Evolutionary conservation across 352 stramenopile genomes (phyloP).

Genomic region (Elongisporangium prolatum): DNA sequence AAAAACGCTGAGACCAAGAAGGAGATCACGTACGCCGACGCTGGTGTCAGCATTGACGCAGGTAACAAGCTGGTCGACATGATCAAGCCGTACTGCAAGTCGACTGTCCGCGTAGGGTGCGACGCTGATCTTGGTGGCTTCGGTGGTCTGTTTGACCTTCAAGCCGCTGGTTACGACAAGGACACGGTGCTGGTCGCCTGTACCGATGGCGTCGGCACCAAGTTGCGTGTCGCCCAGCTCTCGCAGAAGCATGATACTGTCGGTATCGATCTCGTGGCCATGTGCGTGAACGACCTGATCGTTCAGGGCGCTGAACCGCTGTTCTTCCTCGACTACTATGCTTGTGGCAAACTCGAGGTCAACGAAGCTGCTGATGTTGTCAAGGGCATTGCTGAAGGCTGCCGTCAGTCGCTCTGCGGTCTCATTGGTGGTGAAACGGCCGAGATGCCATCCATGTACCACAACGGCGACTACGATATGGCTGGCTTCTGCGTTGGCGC

Average conservation of each 20-base stretch:
- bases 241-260: slow-evolving; percentile 94
- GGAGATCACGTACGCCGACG: slow-evolving; percentile 96
- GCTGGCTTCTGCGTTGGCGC: slow-evolving; percentile 98
- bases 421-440: slow-evolving; percentile 97
- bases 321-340: slow-evolving; percentile 99
- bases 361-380: slow-evolving; percentile 94
- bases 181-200: slow-evolving; percentile 98
- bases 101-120: slow-evolving; percentile 92
- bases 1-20: slow-evolving; percentile 64
- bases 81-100: slow-evolving; percentile 99
- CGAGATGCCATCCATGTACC: slow-evolving; percentile 99
- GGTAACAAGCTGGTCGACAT: slow-evolving; percentile 94
- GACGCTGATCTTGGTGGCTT: slow-evolving; percentile 97
- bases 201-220: slow-evolving; percentile 98
- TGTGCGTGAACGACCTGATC: slow-evolving; percentile 99
- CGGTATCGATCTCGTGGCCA: slow-evolving; percentile 98
- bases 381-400: slow-evolving; percentile 97
- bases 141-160: slow-evolving; percentile 97
- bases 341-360: slow-evolving; percentile 95
- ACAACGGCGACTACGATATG: slow-evolving; percentile 97
- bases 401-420: slow-evolving; percentile 92
- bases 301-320: slow-evolving; percentile 98
- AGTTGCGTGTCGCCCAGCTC: slow-evolving; percentile 90
- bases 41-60: slow-evolving; percentile 98
- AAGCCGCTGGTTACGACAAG: slow-evolving; percentile 94